These are phyloP conservation scores for Cercospora sesami DNA, from an alignment of 2,329 filamentous ascomycete species.

Conservation along the genomic window DNA sequence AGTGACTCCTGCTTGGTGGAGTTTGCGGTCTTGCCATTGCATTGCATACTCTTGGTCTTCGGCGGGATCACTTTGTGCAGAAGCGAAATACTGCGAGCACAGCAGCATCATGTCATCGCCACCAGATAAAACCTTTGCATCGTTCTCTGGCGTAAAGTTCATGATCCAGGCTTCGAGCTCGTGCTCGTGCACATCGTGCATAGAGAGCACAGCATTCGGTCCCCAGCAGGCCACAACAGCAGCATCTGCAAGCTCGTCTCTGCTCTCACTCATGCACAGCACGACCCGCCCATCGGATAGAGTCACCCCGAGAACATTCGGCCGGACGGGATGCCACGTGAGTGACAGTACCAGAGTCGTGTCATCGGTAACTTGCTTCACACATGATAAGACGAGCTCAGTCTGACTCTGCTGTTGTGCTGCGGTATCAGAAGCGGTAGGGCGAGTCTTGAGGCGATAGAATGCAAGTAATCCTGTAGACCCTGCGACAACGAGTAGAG, in stretches of 20 bases:
- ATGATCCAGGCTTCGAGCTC: constrained; percentile 73
- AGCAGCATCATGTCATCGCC: constrained; percentile 72
- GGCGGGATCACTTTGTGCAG: neutral
- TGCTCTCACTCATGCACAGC: constrained; percentile 31
- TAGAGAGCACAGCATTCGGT: constrained; percentile 43
- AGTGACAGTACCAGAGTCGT: constrained; percentile 69
- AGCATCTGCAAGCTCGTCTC: neutral
- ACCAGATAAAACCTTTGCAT: constrained; percentile 59
- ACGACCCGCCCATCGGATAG: constrained; percentile 66
- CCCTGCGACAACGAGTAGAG: constrained; percentile 69
- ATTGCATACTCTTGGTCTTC: neutral
- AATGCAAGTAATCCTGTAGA: constrained; percentile 72
- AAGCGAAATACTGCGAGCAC: constrained; percentile 25
- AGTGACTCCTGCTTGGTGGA: constrained; percentile 82
- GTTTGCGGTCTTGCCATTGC: constrained; percentile 54
- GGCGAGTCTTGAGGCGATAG: constrained; percentile 52
- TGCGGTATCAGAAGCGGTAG: neutral
- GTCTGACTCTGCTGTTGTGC: constrained; percentile 29
- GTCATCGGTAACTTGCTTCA: constrained; percentile 53
- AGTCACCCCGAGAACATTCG: constrained; percentile 65
- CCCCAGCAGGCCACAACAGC: constrained; percentile 22
- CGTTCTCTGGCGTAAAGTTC: constrained; percentile 50
- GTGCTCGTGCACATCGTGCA: constrained; percentile 42
- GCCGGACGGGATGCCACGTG: constrained; percentile 64
- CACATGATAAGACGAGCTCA: constrained; percentile 36